These are phyloP conservation scores for Thielaviopsis cerberus DNA, from an alignment of 2,329 filamentous ascomycete genomes.

Conservation along the genomic window DNA sequence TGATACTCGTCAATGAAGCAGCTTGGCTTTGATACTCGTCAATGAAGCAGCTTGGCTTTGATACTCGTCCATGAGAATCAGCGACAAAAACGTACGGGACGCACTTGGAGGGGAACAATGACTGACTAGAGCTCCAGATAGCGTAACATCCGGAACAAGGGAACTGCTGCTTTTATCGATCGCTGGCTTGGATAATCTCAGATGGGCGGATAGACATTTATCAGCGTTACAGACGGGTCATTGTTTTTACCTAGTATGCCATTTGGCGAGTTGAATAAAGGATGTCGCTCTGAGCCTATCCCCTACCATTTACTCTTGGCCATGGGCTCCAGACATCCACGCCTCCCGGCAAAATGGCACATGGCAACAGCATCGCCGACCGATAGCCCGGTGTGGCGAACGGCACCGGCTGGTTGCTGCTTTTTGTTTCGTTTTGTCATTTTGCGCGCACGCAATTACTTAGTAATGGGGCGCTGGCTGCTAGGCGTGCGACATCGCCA, in stretches of 20 bases:
- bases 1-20: too few species aligned
- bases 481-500: not conserved
- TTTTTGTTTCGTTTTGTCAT: not conserved
- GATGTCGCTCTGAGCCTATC: too few species aligned
- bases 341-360: too few species aligned
- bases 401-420: too few species aligned
- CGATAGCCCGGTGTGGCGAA: too few species aligned
- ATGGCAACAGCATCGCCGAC: too few species aligned
- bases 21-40: not conserved
- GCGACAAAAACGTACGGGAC: not conserved
- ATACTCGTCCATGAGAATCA: too few species aligned
- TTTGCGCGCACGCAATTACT: not conserved
- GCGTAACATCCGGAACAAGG: not conserved
- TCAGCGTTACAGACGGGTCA: not conserved
- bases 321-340: too few species aligned
- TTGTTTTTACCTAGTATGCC: not conserved
- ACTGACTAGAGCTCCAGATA: not conserved
- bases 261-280: too few species aligned
- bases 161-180: too few species aligned
- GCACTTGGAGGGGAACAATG: not conserved
- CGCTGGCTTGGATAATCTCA: too few species aligned
- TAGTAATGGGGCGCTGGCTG: not conserved
- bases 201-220: not conserved
- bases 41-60: not conserved
- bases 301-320: too few species aligned